Conservation (phyloP, 2,329 filamentous ascomycete genomes). For the Neofusicoccum cordaticola region DNA sequence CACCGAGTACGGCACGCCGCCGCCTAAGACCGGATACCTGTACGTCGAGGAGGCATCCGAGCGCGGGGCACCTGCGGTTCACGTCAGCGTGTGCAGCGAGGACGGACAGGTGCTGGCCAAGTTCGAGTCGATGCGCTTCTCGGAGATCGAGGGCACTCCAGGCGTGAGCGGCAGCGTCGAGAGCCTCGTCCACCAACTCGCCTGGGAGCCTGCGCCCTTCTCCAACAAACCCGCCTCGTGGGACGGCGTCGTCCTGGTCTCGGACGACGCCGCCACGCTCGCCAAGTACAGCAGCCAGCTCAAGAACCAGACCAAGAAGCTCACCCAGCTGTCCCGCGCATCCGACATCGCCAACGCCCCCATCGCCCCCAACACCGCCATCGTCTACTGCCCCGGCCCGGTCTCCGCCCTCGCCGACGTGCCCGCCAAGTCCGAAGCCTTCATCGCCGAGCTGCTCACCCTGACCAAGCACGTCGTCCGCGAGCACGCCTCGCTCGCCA, state of each 20-base stretch:
- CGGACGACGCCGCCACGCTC: conserved; percentile 21
- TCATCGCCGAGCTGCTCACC: conserved; percentile 23
- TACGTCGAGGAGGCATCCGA: conserved; percentile 29
- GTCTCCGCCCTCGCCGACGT: conserved; percentile 17
- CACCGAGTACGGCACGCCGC: conserved; percentile 18
- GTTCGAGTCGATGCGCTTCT: conserved; percentile 38
- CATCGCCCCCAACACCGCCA: conserved; percentile 16
- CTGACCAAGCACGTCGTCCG: conserved; percentile 22
- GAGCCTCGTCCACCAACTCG: conserved; percentile 36
- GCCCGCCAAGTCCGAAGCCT: conserved; percentile 21
- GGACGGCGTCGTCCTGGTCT: conserved; percentile 28
- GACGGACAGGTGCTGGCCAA: conserved; percentile 31
- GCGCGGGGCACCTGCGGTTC: conserved; percentile 27
- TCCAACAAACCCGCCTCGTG: conserved; percentile 29
- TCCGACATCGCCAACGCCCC: background rate
- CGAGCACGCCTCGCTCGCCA: background rate
- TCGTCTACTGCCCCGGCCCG: conserved; percentile 23
- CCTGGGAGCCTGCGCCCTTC: conserved; percentile 38
- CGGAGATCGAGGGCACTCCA: conserved; percentile 37
- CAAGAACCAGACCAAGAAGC: conserved; percentile 14
- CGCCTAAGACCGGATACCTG: conserved; percentile 37
- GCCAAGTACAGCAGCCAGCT: conserved; percentile 24
- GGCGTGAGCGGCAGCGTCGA: conserved; percentile 25
- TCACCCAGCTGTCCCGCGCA: background rate
- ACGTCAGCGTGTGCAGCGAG: conserved; percentile 30